Conservation (phyloP, 345 rosid genomes). For the Boechera divaricarpa region DNA sequence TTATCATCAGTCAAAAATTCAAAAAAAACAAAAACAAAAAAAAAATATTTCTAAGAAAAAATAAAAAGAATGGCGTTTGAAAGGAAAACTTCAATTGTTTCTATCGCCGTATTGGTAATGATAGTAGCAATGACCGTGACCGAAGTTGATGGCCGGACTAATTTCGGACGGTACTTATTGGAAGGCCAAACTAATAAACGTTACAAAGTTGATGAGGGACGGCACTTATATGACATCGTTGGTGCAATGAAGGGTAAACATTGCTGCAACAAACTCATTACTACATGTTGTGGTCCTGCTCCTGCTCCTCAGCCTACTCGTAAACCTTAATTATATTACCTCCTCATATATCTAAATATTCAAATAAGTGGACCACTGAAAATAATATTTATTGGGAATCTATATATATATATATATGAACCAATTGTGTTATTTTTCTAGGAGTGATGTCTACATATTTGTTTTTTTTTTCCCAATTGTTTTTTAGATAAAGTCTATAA, state of each 20-base stretch:
- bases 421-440: neutral
- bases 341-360: neutral
- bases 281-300: neutral
- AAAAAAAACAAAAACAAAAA: neutral
- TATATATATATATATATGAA: constrained; percentile 12
- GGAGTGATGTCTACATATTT: constrained; percentile 3
- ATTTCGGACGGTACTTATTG: constrained; percentile 33
- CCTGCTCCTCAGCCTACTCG: neutral
- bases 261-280: constrained; percentile 32
- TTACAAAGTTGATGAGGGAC: neutral
- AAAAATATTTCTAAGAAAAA: neutral
- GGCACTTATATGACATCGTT: neutral
- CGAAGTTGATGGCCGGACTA: neutral
- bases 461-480: neutral
- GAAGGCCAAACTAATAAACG: neutral
- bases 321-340: neutral
- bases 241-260: neutral
- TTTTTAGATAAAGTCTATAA: neutral
- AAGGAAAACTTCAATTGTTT: constrained; percentile 1
- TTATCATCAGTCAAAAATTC: neutral
- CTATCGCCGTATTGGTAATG: constrained; percentile 7
- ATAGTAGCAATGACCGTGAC: constrained; percentile 12
- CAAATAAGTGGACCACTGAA: neutral
- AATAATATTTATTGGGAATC: constrained; percentile 13
- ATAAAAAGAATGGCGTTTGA: constrained; percentile 17